A percentile compares a stretch with the other conserved stretches of the same genome.
Conservation (phyloP, 148 eudicot genomes). For the Simmondsia chinensis region DNA sequence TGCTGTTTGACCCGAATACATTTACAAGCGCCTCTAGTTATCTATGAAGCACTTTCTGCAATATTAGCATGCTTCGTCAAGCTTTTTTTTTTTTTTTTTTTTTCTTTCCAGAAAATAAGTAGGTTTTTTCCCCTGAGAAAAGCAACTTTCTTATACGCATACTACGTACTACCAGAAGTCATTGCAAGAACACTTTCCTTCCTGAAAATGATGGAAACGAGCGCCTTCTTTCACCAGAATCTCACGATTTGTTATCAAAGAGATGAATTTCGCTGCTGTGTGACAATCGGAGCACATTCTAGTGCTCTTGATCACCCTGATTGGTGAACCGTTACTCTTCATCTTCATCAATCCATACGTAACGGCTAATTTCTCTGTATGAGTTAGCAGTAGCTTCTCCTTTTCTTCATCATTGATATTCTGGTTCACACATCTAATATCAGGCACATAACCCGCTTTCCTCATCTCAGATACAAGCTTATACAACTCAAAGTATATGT, state of each 20-base stretch:
- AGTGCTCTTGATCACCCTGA: slow-evolving; percentile 53
- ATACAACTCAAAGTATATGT: slow-evolving; percentile 44
- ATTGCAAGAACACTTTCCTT: slow-evolving; percentile 58
- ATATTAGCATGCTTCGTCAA: too few relatives aligned
- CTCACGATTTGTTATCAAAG: slow-evolving; percentile 29
- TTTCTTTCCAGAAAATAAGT: too few relatives aligned
- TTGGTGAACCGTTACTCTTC: slow-evolving; percentile 21
- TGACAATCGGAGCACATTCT: slow-evolving; percentile 61
- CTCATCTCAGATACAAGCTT: slow-evolving; percentile 37
- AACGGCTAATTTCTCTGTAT: slow-evolving; percentile 58
- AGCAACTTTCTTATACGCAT: too few relatives aligned
- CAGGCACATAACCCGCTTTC: slow-evolving; percentile 38
- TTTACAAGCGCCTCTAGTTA: too few relatives aligned
- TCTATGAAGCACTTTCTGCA: too few relatives aligned
- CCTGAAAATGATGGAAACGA: slow-evolving; percentile 54
- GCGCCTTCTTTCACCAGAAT: slow-evolving; percentile 54
- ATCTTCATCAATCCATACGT: slow-evolving; percentile 50
- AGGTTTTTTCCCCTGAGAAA: too few relatives aligned
- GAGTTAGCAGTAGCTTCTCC: slow-evolving; percentile 43
- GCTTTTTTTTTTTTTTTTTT: too few relatives aligned
- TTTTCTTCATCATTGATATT: slow-evolving; percentile 30
- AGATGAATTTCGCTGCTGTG: slow-evolving; percentile 36
- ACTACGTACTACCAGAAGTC: slow-evolving; percentile 41
- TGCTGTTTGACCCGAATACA: too few relatives aligned
- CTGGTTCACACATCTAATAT: slow-evolving; percentile 35